These are phyloP conservation scores for Solanum aculeatissimum DNA, from an alignment of 305 asterid species.

Conservation along the genomic window DNA sequence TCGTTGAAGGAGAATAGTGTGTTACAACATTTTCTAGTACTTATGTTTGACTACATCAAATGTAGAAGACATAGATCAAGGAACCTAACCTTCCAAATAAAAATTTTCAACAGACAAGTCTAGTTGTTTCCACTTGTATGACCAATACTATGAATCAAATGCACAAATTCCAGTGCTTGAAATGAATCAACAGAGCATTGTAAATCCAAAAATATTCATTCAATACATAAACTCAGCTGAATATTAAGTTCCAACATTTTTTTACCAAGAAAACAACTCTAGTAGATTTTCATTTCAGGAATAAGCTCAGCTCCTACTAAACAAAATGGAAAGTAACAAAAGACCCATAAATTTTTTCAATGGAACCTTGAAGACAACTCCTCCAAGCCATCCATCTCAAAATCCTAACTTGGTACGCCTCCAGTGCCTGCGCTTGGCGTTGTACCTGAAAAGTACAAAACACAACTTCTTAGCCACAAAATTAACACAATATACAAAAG, in stretches of 20 bases:
- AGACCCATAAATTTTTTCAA: background rate
- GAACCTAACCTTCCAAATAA: background rate
- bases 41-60: no score
- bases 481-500: background rate
- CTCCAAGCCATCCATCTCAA: constrained; percentile 2
- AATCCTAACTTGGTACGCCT: constrained; percentile 38
- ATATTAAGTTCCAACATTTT: background rate
- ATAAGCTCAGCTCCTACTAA: background rate
- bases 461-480: background rate
- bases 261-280: background rate
- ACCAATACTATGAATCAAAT: background rate
- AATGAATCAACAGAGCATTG: background rate
- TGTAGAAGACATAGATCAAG: no score
- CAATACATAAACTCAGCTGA: background rate
- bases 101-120: background rate
- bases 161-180: background rate
- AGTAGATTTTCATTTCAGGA: background rate
- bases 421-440: constrained; percentile 39
- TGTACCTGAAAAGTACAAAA: constrained; percentile 15
- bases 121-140: background rate
- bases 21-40: no score
- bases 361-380: background rate
- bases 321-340: background rate
- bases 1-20: no score
- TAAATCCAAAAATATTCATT: background rate